These are phyloP conservation scores for Scutellaria minor DNA, from an alignment of 257 asterid species.

Conservation along the genomic window DNA sequence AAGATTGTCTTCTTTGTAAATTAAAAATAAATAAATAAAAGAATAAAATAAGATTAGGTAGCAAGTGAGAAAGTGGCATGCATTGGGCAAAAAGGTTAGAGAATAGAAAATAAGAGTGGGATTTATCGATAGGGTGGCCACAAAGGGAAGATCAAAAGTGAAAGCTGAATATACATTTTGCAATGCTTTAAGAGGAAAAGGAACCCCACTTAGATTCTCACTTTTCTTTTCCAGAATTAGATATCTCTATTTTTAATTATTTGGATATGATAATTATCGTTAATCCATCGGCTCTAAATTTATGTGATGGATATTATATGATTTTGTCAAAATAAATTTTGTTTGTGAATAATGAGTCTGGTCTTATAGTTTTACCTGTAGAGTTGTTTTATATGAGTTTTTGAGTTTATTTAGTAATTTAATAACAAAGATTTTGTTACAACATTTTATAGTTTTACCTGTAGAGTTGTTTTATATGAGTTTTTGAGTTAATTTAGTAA, in stretches of 20 bases:
- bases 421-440: not conserved
- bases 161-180: slow-evolving; percentile 11
- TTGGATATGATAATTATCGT: no score
- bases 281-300: no score
- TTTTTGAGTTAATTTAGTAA: not conserved
- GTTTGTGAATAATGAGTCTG: no score
- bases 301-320: no score
- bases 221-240: not conserved
- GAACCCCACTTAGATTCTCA: not conserved
- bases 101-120: slow-evolving; percentile 26
- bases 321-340: no score
- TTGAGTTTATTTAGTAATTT: not conserved
- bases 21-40: no score
- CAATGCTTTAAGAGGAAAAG: slow-evolving; percentile 16
- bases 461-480: no score
- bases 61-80: slow-evolving; percentile 5
- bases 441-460: not conserved
- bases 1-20: no score
- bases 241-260: not conserved
- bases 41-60: not conserved
- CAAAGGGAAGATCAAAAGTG: slow-evolving; percentile 19
- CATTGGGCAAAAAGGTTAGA: not conserved
- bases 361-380: no score
- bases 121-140: slow-evolving; percentile 16
- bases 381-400: no score